Base-by-base conservation (phyloP, 2,329 filamentous ascomycete species). In the Penicillium sp. region DNA sequence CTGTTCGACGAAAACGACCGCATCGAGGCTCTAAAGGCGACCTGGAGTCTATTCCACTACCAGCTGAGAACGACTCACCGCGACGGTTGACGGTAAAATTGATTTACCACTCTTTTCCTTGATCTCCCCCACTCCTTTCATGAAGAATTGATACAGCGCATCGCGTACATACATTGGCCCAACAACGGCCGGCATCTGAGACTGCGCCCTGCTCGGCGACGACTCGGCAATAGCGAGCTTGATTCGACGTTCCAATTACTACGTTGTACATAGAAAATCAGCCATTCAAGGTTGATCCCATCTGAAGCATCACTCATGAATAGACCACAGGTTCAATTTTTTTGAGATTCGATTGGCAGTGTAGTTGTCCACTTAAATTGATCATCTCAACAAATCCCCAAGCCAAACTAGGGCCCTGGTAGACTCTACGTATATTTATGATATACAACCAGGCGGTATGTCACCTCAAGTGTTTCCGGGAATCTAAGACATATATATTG, bases 21-120 rank as follows among this genome's bases (percentile, higher is more conserved):
- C 16, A 64, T 78, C 8, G 80, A 84, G 63, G 79, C 78, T 5
- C 78, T 85, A 66, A 70, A 78, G 44, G 80, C 76, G 0, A 61
- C 85, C 5, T 86, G 83, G 83, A 77, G 75, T 7, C 63, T 84
- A 20, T 77, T 85, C 71, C 76, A 75, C 35, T 83, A 80, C 64
- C 63, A 84, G 49, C 76, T 76, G 59, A 67, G 75, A 53, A 61
- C 62, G 44, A 57, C 48, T 9, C 60, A 54, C 11, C 10, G 41
- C 25, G 27, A 44, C 7, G 24, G 25, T 44, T 20, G 25, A 30
- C 4, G 9, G 10, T 31, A 11, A 8, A 20, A 48, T 5, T 42
- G 39, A 30, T 44, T 46, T 11, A 14, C 33, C 35, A 30, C 20
- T 31, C 43, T 36, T 30, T 44, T 38, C 28, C 48, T 39, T 16